A percentile compares a stretch with the other conserved stretches of the same genome.
Evolutionary conservation across 345 rosid species (phyloP).

Genomic region (Fremontodendron californicum): DNA sequence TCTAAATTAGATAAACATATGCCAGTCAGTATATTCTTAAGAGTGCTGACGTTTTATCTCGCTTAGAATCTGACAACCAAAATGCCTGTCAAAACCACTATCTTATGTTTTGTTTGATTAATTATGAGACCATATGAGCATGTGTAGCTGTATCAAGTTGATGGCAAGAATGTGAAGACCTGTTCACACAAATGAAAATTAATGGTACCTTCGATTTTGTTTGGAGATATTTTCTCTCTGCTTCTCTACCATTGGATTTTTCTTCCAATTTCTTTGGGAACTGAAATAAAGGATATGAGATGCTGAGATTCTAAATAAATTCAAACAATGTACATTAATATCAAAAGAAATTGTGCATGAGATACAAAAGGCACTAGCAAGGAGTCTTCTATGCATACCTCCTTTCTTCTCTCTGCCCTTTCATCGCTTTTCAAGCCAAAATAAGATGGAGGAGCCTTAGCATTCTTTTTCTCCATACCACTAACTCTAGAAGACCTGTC

Average conservation of each 20-base stretch:
- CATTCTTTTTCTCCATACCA: slow-evolving; percentile 39
- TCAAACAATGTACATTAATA: background rate
- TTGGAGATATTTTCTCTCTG: slow-evolving; percentile 25
- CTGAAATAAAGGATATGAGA: slow-evolving; percentile 27
- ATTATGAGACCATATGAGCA: background rate
- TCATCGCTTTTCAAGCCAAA: slow-evolving; percentile 37
- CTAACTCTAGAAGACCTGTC: slow-evolving; percentile 36
- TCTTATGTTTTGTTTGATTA: background rate
- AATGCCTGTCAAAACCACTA: background rate
- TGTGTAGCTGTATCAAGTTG: background rate
- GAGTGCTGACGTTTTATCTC: background rate
- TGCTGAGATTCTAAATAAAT: background rate
- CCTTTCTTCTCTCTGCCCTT: slow-evolving; percentile 34
- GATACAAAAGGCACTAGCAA: background rate
- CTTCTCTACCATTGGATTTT: slow-evolving; percentile 33
- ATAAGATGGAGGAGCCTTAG: slow-evolving; percentile 44
- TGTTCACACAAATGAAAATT: background rate
- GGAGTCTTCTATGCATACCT: slow-evolving; percentile 29
- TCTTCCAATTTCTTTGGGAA: slow-evolving; percentile 35
- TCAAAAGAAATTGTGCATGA: background rate
- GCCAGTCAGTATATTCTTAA: background rate
- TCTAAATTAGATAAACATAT: background rate
- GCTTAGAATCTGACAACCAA: background rate
- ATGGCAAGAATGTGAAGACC: slow-evolving; percentile 1
- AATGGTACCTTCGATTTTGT: slow-evolving; percentile 47